A percentile compares a stretch with the other conserved stretches of the same genome.
Evolutionary conservation across 108 stramenopile species (phyloP).

Genomic region (Phaeodactylum tricornutum): DNA sequence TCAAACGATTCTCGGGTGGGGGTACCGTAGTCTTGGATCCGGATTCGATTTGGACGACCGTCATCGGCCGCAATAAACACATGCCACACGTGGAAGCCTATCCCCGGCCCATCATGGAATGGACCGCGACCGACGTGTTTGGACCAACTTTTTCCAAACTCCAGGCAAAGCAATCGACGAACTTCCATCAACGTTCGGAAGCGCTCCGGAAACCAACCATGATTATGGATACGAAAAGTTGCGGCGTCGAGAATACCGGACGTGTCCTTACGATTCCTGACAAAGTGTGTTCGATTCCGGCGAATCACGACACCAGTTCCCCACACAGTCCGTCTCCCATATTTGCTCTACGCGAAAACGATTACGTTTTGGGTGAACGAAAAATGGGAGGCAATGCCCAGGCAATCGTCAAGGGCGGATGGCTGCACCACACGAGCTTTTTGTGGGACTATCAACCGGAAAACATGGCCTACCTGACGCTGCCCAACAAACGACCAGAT

Average conservation of each 20-base stretch:
- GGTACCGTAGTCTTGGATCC: constrained; percentile 91
- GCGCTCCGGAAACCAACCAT: constrained; percentile 20
- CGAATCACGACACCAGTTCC: not conserved
- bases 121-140: constrained; percentile 70
- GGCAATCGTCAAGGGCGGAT: constrained; percentile 71
- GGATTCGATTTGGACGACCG: constrained; percentile 67
- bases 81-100: constrained; percentile 9
- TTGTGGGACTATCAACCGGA: constrained; percentile 73
- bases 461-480: constrained; percentile 73
- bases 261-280: constrained; percentile 1
- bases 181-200: constrained; percentile 3
- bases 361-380: constrained; percentile 73
- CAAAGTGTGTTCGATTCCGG: not conserved
- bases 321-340: constrained; percentile 8
- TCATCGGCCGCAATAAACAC: constrained; percentile 55
- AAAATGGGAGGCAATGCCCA: constrained; percentile 98
- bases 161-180: no score
- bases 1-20: constrained; percentile 89
- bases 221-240: constrained; percentile 41
- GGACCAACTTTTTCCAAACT: constrained; percentile 50
- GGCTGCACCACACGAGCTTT: constrained; percentile 93
- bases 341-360: constrained; percentile 70
- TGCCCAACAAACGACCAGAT: constrained; percentile 82
- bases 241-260: constrained; percentile 27
- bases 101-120: constrained; percentile 84